Base-by-base conservation (phyloP, 1,139 yeast genomes). In the Geotrichum bryndzae region DNA sequence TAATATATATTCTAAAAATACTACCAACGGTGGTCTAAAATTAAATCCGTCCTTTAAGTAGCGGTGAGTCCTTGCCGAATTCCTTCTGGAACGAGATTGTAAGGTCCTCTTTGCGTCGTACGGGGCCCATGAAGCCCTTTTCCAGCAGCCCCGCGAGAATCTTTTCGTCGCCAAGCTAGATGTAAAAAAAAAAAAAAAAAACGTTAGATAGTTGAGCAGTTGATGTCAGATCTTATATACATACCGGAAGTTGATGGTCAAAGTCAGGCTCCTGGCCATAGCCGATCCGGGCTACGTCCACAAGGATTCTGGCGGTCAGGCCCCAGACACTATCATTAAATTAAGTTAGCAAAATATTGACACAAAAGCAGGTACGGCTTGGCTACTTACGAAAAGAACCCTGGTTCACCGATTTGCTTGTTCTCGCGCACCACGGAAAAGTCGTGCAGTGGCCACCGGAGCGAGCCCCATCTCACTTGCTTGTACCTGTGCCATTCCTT, bases 281-380 rank as follows among this genome's bases (percentile, higher is more conserved):
- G 1, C 83, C 81, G 4, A 89, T 77, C 61, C 82, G 80, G 4
- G 96, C 91, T 46, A 88, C 73, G 71, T 91, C 97, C 66, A 86
- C 88, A 15, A 91, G 74, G 8, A 91, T 89, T 68, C 89, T 88
- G 2, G 97, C 96, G 0, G 97, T 91, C 56, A 91, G 75, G 0
- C 97, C 97, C 97, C 97, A 91, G 2, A 91, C 89, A 68, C 88
- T 89, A 70, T 87, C 83, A 83, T 54, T 83, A n/a, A 11, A 15
- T 6, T n/a, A 4, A 35, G 48, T 51, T 50, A 51, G 46, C 27
- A 8, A 22, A 22, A 35, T 25, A n/a, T 41, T 8, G 82, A 84
- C 0, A 85, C 77, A 23, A 86, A 84, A 35, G 85, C 75, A 69
- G 85, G 33, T 5, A 8, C 33, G 10, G 33, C 1, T 6, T 8